A percentile compares a stretch with the other conserved stretches of the same genome.
Evolutionary conservation across 1,284 basidiomycete genomes (phyloP).

Genomic region (Malassezia equina): DNA sequence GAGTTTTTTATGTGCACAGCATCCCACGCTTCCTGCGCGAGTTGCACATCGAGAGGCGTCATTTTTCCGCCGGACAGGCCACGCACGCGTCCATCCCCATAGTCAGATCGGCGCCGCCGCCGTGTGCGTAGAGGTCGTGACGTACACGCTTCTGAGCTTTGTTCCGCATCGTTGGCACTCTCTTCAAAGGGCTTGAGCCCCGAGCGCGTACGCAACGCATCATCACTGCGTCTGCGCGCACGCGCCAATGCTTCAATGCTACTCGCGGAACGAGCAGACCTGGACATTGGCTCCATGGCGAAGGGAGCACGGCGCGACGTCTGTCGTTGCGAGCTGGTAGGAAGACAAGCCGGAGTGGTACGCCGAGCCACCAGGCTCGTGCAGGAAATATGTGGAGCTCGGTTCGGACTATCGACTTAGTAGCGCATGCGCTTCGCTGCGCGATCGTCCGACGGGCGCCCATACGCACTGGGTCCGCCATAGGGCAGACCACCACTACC

Average conservation of each 20-base stretch:
- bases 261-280: background rate
- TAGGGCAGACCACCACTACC: background rate
- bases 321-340: background rate
- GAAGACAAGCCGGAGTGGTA: background rate
- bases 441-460: constrained; percentile 10
- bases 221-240: background rate
- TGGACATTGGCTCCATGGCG: background rate
- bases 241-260: background rate
- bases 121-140: background rate
- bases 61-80: background rate
- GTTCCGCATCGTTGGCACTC: constrained; percentile 12
- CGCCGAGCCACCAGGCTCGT: background rate
- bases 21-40: background rate
- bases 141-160: constrained; percentile 2
- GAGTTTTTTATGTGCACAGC: background rate
- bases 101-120: background rate
- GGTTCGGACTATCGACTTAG: background rate
- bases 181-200: background rate
- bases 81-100: background rate
- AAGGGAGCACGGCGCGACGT: background rate
- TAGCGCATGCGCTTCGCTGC: constrained; percentile 13
- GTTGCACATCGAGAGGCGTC: background rate
- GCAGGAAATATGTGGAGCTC: background rate
- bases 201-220: background rate
- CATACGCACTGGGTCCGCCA: background rate